Evolutionary conservation across 441 rosid genomes (phyloP).

Genomic region (Populus hybrid): DNA sequence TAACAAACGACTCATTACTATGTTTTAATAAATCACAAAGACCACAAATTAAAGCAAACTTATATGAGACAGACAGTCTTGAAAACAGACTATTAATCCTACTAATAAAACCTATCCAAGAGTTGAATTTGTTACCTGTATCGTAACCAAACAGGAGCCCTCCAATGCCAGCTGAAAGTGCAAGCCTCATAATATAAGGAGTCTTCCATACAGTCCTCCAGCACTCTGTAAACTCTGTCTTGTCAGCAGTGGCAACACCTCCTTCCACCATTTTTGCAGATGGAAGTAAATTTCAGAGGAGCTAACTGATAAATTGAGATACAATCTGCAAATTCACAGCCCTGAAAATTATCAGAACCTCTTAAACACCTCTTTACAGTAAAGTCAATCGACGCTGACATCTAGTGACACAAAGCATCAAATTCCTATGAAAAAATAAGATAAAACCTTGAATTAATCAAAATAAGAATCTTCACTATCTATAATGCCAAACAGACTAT

Average conservation of each 20-base stretch:
- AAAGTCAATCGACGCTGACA: background rate
- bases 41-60: background rate
- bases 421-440: background rate
- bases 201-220: conserved; percentile 65
- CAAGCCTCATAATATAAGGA: conserved; percentile 78
- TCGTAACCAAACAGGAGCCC: conserved; percentile 90
- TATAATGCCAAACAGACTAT: background rate
- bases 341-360: background rate
- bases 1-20: background rate
- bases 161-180: conserved; percentile 87
- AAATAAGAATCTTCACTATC: background rate
- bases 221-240: conserved; percentile 67
- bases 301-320: background rate
- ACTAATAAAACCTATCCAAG: too few relatives aligned
- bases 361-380: background rate
- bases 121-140: conserved; percentile 40
- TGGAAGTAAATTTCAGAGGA: background rate
- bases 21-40: background rate
- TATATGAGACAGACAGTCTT: background rate
- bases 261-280: conserved; percentile 58
- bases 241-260: conserved; percentile 41
- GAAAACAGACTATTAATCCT: background rate
- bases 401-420: background rate
- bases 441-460: background rate
- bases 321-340: background rate